Percentiles rank a stretch among this genome's conserved stretches.
phyloP scores from a whole-genome alignment of 1,284 basidiomycete genomes.

The Sutorius eximius region DNA sequence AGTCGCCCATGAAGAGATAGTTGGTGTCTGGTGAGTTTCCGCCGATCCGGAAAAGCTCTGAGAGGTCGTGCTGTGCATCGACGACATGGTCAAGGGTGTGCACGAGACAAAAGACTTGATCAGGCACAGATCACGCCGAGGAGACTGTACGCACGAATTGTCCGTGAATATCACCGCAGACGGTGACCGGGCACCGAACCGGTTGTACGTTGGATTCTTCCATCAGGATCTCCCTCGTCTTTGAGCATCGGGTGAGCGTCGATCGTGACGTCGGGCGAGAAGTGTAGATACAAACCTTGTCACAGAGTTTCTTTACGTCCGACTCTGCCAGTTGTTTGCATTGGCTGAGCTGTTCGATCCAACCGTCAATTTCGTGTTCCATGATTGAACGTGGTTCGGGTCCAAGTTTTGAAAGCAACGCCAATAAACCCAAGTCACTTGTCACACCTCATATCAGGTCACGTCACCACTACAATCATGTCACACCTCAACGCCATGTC shows the following conservation, averaged over 20 bases:
- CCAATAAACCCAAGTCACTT: slow-evolving; percentile 25
- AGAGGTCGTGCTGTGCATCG: slow-evolving; percentile 86
- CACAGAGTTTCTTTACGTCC: slow-evolving; percentile 97
- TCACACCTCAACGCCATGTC: slow-evolving; percentile 29
- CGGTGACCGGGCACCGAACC: slow-evolving; percentile 95
- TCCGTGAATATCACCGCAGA: slow-evolving; percentile 98
- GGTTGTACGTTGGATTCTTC: slow-evolving; percentile 98
- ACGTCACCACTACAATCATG: slow-evolving; percentile 24
- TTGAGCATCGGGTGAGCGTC: slow-evolving; percentile 15
- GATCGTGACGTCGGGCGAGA: slow-evolving; percentile 19
- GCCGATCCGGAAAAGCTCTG: slow-evolving; percentile 98
- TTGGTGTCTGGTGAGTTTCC: slow-evolving; percentile 99
- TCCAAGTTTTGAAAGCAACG: slow-evolving; percentile 7
- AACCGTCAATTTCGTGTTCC: slow-evolving; percentile 86
- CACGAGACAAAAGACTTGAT: slow-evolving; percentile 23
- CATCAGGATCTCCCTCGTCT: slow-evolving; percentile 98
- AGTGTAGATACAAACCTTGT: slow-evolving; percentile 72
- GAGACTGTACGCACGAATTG: slow-evolving; percentile 85
- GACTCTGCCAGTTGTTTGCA: slow-evolving; percentile 97
- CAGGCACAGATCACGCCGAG: slow-evolving; percentile 25
- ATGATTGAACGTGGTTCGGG: slow-evolving; percentile 39
- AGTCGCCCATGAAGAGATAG: slow-evolving; percentile 99
- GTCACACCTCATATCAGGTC: slow-evolving; percentile 29
- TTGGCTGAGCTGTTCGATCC: slow-evolving; percentile 96
- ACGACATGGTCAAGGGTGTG: slow-evolving; percentile 6